Evolutionary conservation across 139 green algal species (phyloP), one percentile per base, ranked within the genome.

Genomic region (Micromonas pusilla): DNA sequence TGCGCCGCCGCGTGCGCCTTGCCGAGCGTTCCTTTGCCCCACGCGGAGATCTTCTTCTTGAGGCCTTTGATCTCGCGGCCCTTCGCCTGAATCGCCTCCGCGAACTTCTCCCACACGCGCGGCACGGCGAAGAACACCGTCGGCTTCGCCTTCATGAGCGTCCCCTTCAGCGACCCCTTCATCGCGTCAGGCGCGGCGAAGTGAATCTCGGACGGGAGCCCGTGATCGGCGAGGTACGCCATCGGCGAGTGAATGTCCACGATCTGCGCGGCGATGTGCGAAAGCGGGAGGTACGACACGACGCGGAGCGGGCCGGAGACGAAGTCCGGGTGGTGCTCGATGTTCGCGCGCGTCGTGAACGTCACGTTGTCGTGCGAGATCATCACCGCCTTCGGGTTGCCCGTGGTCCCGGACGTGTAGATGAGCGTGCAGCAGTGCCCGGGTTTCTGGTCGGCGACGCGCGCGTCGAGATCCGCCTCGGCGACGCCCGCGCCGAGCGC

Each of bases 121-220:
- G 77, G 77, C 63, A 81, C 77, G 38, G 54, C 77, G 26, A 74
- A 73, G 64, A 81, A 81, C n/a, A 81, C 62, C n/a, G 77, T 81
- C 20, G 77, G 77, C 39, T 39, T 65, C 3, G 66, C 66, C 26
- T 70, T 34, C 16, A 81, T 45, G 32, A 81, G 66, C 26, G 72
- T 71, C 4, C 72, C 72, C 72, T 79, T 79, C 3, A 79, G 6
- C 26, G 52, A 57, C 5, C 72, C 72, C 72, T 79, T 79, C 20
- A 81, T 67, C 37, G 77, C 64, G 45, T 74, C 67, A 3, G 64
- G 64, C 16, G 67, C 39, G 36, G 64, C 66, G 66, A 76, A 81
- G 31, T 66, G 23, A 23, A 76, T 33, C n/a, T 33, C 21, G 30
- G 45, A 39, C 32, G 34, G 21, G 9, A 16, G 30, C 2, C 36